Evolutionary conservation across 164 flowering plant species (phyloP).

Genomic region (Liquidambar formosana): DNA sequence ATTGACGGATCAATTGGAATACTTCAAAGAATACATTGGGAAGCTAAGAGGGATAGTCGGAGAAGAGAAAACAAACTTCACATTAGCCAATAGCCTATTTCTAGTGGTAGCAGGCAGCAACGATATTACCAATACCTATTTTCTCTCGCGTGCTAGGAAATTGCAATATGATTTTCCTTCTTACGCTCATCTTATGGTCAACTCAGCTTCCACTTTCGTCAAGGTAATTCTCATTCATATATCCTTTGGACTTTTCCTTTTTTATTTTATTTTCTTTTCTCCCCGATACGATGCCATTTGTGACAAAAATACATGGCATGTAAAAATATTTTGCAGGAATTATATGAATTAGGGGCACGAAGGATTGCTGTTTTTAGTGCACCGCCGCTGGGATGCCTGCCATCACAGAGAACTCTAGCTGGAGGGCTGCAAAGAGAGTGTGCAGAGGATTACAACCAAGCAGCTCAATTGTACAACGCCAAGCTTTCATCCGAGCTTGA

Average conservation of each 20-base stretch:
- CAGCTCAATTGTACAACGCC: constrained; percentile 23
- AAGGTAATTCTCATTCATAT: constrained; percentile 52
- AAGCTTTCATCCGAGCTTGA: constrained; percentile 12
- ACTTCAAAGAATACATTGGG: constrained; percentile 71
- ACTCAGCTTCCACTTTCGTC: constrained; percentile 39
- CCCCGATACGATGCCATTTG: no score
- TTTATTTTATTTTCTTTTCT: no score
- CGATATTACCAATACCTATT: constrained; percentile 68
- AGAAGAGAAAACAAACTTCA: constrained; percentile 43
- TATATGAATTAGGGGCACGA: constrained; percentile 28
- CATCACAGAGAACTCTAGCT: constrained; percentile 16
- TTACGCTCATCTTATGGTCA: constrained; percentile 50
- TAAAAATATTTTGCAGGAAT: no score
- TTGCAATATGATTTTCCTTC: constrained; percentile 41
- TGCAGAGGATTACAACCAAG: constrained; percentile 13
- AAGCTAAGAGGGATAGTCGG: no score
- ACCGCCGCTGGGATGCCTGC: constrained; percentile 27
- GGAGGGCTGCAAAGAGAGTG: constrained; percentile 22
- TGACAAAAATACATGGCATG: no score
- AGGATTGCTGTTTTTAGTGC: constrained; percentile 18
- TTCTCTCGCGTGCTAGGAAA: constrained; percentile 22
- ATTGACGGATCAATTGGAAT: no score
- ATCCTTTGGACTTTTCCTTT: no score
- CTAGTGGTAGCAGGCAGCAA: constrained; percentile 54
- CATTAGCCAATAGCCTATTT: constrained; percentile 41